Evolutionary conservation across 331 rosid species (phyloP), one percentile per base, ranked within the genome.

Genomic region (Cydonia oblonga): DNA sequence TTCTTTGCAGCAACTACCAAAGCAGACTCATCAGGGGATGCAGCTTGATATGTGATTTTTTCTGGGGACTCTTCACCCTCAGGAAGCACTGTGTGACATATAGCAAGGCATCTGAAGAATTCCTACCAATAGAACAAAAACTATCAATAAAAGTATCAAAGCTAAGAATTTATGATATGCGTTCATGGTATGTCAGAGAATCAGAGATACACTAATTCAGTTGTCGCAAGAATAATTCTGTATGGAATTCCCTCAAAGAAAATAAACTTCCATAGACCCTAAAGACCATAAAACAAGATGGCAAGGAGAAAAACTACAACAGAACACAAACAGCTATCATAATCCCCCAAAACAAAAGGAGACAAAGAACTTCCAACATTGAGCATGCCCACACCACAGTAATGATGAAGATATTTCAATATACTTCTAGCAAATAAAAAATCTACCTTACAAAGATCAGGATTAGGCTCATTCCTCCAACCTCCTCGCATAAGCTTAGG

Each of bases 91-190:
- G 98, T 93, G 81, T 93, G 98, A 73, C 98, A 93, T 71, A 93
- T 88, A 79, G 98, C 97, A 87, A 93, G 98, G 87, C 98, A 93
- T 84, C 98, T 93, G 83, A 90, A 93, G 85, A 93, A 93, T 83
- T 90, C 98, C 98, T 93, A 65, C 74, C 67, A 63, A 68, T 65
- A 71, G 11, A 64, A 71, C 56, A 54, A 29, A 30, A 58, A 54
- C 38, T 28, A 69, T 73, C 30, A 42, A 26, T 24, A 56, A 20
- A 33, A 56, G 40, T 42, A 30, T 9, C 12, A 35, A 35, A 35
- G 40, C 40, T 9, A 35, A 35, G 40, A 35, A 35, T 35, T 35
- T 53, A 72, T 30, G 6, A 64, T 35, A 64, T n/a, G 60, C 72
- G 57, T 42, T 53, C 61, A 15, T 19, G 32, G 4, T 19, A 19